Evolutionary conservation across 2,329 filamentous ascomycete species (phyloP).

Genomic region (Fusarium pseudocircinatum): DNA sequence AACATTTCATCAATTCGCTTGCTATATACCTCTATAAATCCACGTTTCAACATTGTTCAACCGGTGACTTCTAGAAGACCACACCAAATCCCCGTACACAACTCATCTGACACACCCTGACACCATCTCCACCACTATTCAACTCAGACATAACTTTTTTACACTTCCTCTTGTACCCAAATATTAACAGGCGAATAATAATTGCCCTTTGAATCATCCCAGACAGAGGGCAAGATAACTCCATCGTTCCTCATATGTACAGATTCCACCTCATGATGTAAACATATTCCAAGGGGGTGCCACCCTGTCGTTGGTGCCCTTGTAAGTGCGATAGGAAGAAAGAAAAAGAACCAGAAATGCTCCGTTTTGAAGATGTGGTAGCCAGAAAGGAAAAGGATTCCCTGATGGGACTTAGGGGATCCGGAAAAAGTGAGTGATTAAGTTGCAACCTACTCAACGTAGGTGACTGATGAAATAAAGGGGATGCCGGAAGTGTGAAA

Average conservation of each 20-base stretch:
- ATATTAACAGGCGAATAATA: conserved; percentile 19
- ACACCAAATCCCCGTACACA: conserved; percentile 1
- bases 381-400: conserved; percentile 1
- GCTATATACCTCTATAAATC: conserved; percentile 40
- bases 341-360: conserved; percentile 3
- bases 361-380: conserved; percentile 6
- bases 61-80: conserved; percentile 22
- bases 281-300: conserved; percentile 21
- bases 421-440: conserved; percentile 31
- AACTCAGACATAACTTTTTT: conserved; percentile 1
- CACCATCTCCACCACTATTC: background rate
- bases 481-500: conserved; percentile 31
- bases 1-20: conserved; percentile 31
- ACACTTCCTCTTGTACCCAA: background rate
- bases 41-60: conserved; percentile 20
- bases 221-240: conserved; percentile 6
- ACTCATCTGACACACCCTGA: background rate
- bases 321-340: conserved; percentile 1
- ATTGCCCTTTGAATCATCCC: conserved; percentile 15
- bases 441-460: background rate
- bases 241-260: conserved; percentile 40
- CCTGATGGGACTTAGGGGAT: background rate
- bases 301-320: conserved; percentile 16
- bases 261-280: conserved; percentile 42
- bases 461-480: conserved; percentile 6